Conservation (phyloP, 169 alveolate genomes). For the Plasmodium cynomolgi region DNA sequence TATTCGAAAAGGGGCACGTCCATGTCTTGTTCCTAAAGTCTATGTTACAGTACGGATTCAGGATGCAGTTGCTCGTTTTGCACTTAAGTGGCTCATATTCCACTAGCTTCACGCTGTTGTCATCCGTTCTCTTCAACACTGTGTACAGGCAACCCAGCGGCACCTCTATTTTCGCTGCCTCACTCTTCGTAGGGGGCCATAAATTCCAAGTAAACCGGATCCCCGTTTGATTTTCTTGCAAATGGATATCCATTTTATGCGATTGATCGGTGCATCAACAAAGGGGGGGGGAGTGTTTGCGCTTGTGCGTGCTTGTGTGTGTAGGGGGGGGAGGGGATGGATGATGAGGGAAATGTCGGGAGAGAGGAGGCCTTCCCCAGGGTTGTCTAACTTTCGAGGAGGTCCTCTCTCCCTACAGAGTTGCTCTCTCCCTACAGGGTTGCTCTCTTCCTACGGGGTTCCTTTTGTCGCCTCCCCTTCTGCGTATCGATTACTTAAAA, state of each 20-base stretch:
- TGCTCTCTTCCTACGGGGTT: too few relatives aligned
- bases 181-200: conserved; percentile 96
- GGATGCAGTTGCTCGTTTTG: conserved; percentile 91
- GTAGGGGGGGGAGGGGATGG: neutral
- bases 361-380: neutral
- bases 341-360: neutral
- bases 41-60: conserved; percentile 95
- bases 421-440: too few relatives aligned
- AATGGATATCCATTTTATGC: conserved; percentile 83
- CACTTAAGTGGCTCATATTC: conserved; percentile 96
- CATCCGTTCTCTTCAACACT: conserved; percentile 88
- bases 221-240: conserved; percentile 93
- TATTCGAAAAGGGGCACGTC: conserved; percentile 97
- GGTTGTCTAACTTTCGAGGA: neutral
- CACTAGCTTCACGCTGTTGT: conserved; percentile 91
- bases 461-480: neutral
- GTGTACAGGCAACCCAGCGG: conserved; percentile 97
- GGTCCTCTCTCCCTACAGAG: too few relatives aligned
- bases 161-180: conserved; percentile 95
- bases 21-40: conserved; percentile 97
- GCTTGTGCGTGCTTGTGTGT: neutral
- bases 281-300: too few relatives aligned
- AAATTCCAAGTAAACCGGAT: conserved; percentile 98
- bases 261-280: neutral
- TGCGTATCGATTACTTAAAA: neutral